Percentiles rank a stretch among this genome's conserved stretches.
Conservation (phyloP, 257 asterid genomes). For the Forsythia viridissima region DNA sequence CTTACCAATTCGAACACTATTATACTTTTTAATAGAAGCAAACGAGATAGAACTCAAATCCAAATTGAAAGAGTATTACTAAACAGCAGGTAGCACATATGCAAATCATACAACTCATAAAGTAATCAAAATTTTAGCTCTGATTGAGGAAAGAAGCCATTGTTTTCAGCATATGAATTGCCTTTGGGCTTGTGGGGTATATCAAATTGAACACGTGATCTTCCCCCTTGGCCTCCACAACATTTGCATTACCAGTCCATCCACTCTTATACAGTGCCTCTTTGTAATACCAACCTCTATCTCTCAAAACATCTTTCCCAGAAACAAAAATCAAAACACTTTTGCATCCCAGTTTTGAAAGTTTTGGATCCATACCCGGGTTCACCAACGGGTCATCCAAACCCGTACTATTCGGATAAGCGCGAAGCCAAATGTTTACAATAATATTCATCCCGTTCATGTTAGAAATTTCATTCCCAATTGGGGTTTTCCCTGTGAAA, state of each 20-base stretch:
- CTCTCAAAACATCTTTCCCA: conserved; percentile 40
- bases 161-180: conserved; percentile 21
- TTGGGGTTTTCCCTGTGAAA: conserved; percentile 56
- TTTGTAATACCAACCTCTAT: conserved; percentile 37
- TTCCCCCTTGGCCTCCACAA: conserved; percentile 42
- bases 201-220: conserved; percentile 34
- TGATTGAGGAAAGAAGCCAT: conserved; percentile 39
- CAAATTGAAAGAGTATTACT: too few relatives aligned
- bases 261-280: conserved; percentile 36
- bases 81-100: too few relatives aligned
- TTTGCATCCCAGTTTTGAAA: conserved; percentile 28
- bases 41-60: too few relatives aligned
- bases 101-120: too few relatives aligned
- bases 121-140: not conserved
- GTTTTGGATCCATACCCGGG: conserved; percentile 41
- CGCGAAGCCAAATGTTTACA: conserved; percentile 42
- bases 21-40: too few relatives aligned
- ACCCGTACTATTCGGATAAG: conserved; percentile 49
- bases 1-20: too few relatives aligned
- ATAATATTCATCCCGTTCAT: conserved; percentile 2
- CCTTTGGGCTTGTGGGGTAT: conserved; percentile 25
- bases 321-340: conserved; percentile 42
- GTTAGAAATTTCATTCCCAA: conserved; percentile 38
- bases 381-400: conserved; percentile 55
- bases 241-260: conserved; percentile 40